Base-by-base conservation (phyloP, 495 filamentous ascomycete genomes). In the Lophiotrema nucula region DNA sequence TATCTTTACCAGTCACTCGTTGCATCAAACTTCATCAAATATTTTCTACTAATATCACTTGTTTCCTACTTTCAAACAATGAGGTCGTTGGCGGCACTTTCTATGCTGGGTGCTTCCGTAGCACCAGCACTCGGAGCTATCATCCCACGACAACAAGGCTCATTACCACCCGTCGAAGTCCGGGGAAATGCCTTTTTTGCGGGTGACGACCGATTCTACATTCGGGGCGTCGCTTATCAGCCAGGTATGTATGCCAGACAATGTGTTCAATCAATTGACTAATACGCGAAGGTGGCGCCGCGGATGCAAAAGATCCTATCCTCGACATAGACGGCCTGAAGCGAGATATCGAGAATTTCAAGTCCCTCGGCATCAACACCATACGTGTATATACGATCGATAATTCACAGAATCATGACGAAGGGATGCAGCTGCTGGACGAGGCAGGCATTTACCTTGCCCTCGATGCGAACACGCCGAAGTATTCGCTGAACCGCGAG, bases 151-250 rank as follows among this genome's bases (percentile, higher is more conserved):
- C 46, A 57, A 47, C 5, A 35, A 2, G 65, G 62, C 12, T 58
- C 43, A 21, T 57, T 76, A n/a, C 67, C 72, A 18, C 63, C 70
- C 15, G 73, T 79, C 13, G 68, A 62, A 4, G 72, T 76, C n/a
- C 72, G 72, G 62, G 76, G 77, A 43, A 79, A 79, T 68, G 76
- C 92, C 38, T 96, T 96, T 81, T 96, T 90, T 77, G 78, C 86
- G 68, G 90, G 88, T 47, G 72, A 81, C 56, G 73, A 83, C 5
- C 84, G 92, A 52, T 97, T 96, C 81, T 97, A 97, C 71, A 82
- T 97, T 46, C 87, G 90, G 41, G 92, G 92, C 69, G 85, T 97
- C 57, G 92, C 96, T 76, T 96, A 95, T 73, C 91, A 96, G 70
- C 91, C 91, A 42, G 91, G 69, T 71, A 56, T 15, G 47, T 43